phyloP scores from a whole-genome alignment of 192 early-diverging fungal species.

The Coemansia sp. region DNA sequence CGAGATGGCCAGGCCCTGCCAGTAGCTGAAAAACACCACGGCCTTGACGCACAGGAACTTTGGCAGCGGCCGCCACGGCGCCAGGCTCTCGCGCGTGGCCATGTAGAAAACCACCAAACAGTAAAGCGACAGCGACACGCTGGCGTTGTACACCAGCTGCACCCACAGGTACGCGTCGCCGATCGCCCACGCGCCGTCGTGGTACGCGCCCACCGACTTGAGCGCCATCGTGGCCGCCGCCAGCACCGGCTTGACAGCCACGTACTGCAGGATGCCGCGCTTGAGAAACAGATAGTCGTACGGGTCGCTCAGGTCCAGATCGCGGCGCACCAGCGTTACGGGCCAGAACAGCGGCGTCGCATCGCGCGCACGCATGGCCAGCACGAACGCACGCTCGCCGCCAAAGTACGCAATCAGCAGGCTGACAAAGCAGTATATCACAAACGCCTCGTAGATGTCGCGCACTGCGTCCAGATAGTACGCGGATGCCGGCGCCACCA shows the following conservation, averaged over 20 bases:
- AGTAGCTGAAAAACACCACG: slow-evolving; percentile 93
- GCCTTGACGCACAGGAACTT: slow-evolving; percentile 95
- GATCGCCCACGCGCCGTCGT: slow-evolving; percentile 75
- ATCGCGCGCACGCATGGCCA: slow-evolving; percentile 74
- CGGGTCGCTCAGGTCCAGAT: slow-evolving; percentile 84
- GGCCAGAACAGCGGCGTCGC: slow-evolving; percentile 82
- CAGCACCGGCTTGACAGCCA: slow-evolving; percentile 82
- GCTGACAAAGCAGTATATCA: slow-evolving; percentile 93
- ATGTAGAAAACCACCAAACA: slow-evolving; percentile 87
- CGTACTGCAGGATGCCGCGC: slow-evolving; percentile 92
- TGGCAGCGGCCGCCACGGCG: slow-evolving; percentile 79
- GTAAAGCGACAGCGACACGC: slow-evolving; percentile 82
- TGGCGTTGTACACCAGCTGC: slow-evolving; percentile 81
- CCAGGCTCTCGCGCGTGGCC: slow-evolving; percentile 71
- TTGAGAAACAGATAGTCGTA: slow-evolving; percentile 84
- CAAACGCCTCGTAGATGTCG: slow-evolving; percentile 95
- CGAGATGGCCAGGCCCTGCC: slow-evolving; percentile 85
- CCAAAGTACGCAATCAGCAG: slow-evolving; percentile 84
- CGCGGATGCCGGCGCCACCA: slow-evolving; percentile 70
- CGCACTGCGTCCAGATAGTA: slow-evolving; percentile 89
- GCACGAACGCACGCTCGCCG: slow-evolving; percentile 81
- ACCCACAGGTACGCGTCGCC: slow-evolving; percentile 77
- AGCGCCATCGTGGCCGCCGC: slow-evolving; percentile 78
- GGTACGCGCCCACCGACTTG: slow-evolving; percentile 68
- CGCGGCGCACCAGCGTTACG: slow-evolving; percentile 64